Percentiles rank a stretch among this genome's conserved stretches.
These are phyloP conservation scores for Crepidotus variabilis DNA, from an alignment of 768 basidiomycete species.

Conservation along the genomic window DNA sequence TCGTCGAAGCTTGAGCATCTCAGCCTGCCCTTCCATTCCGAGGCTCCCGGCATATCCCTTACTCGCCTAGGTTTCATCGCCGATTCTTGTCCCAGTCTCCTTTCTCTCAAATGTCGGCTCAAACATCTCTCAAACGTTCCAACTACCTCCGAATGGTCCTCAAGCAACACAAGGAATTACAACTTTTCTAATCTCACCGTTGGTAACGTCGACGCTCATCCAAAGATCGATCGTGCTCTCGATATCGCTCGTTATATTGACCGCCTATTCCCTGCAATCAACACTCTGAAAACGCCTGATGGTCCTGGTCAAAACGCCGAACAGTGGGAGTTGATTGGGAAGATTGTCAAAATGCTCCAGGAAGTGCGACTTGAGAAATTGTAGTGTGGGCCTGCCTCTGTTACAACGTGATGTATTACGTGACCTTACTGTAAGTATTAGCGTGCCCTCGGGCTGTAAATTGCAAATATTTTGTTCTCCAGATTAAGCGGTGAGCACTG, in stretches of 20 bases:
- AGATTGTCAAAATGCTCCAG: background rate
- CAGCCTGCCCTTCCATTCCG: slow-evolving; percentile 4
- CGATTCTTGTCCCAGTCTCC: slow-evolving; percentile 2
- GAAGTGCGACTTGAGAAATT: background rate
- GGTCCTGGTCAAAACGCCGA: background rate
- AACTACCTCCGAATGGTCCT: background rate
- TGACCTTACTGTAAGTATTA: background rate
- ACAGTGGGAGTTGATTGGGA: background rate
- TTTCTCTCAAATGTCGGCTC: slow-evolving; percentile 6
- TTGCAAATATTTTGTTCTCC: no score
- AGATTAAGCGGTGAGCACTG: no score
- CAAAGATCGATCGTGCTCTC: background rate
- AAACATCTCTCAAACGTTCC: background rate
- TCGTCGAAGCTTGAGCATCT: slow-evolving; percentile 5
- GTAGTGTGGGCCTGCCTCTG: background rate
- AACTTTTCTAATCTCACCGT: background rate
- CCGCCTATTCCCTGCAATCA: slow-evolving; percentile 7
- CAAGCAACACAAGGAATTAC: background rate
- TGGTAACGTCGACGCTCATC: background rate
- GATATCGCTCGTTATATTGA: slow-evolving; percentile 9
- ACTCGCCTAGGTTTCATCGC: slow-evolving; percentile 4
- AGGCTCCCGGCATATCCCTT: background rate
- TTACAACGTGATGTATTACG: background rate
- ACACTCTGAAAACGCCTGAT: slow-evolving; percentile 3
- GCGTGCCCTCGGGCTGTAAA: no score